A percentile compares a stretch with the other conserved stretches of the same genome.
phyloP scores from a whole-genome alignment of 176 grass and related monocot genomes.

The Olyra latifolia region DNA sequence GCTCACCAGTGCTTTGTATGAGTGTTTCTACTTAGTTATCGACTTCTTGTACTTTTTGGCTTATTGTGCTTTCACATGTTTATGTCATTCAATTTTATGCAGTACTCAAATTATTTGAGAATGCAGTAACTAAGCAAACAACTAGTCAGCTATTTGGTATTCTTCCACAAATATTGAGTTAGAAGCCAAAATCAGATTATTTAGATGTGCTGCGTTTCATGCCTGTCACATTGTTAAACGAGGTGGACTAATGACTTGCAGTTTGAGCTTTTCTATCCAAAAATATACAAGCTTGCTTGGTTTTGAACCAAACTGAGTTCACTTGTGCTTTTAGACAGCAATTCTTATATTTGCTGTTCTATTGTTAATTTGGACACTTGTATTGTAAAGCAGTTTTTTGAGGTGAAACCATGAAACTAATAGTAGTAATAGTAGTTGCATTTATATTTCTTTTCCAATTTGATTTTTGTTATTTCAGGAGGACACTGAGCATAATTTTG shows the following conservation, averaged over 20 bases:
- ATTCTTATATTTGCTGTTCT: not conserved
- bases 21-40: not conserved
- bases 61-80: not conserved
- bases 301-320: not conserved
- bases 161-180: conserved; percentile 17
- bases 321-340: not conserved
- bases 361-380: not conserved
- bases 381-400: not conserved
- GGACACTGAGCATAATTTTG: conserved; percentile 49
- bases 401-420: not conserved
- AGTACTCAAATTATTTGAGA: not conserved
- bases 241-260: not conserved
- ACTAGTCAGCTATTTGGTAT: not conserved
- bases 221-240: not conserved
- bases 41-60: not conserved
- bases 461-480: conserved; percentile 51
- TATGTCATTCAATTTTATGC: not conserved
- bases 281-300: not conserved
- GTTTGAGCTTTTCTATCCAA: not conserved
- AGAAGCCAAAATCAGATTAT: not conserved
- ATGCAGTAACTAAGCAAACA: not conserved
- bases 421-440: not conserved
- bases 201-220: not conserved
- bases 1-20: not conserved
- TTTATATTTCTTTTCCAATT: conserved; percentile 17